Evolutionary conservation across 2,329 filamentous ascomycete species (phyloP).

Genomic region (Xylariaceae sp.): DNA sequence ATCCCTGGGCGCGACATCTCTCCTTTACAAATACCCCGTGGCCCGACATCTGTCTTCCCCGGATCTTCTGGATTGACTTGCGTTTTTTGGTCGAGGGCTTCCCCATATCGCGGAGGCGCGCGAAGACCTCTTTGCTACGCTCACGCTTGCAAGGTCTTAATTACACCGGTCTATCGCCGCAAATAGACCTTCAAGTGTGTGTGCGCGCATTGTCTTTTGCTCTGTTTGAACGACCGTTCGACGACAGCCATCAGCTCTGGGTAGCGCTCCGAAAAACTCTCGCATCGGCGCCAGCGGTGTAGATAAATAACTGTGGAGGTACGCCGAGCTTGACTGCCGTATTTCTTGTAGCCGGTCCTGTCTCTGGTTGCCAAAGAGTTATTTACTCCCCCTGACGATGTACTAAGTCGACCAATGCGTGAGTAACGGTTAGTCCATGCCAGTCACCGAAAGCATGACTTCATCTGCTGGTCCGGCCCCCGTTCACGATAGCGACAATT

Average conservation of each 20-base stretch:
- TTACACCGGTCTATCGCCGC: conserved; percentile 10
- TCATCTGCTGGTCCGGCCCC: conserved; percentile 40
- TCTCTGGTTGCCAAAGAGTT: conserved; percentile 22
- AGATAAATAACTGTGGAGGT: conserved; percentile 6
- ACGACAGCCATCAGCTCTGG: not conserved
- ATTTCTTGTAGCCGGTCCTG: conserved; percentile 12
- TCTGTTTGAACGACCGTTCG: conserved; percentile 2
- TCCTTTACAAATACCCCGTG: conserved; percentile 31
- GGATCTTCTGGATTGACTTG: conserved; percentile 32
- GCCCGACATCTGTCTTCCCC: conserved; percentile 25
- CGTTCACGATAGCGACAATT: conserved; percentile 47
- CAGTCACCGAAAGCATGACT: conserved; percentile 43
- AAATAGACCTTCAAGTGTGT: not conserved
- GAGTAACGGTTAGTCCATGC: conserved; percentile 42
- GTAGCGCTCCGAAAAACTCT: not conserved
- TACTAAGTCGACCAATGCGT: conserved; percentile 42
- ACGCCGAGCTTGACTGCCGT: conserved; percentile 8
- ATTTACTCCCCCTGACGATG: conserved; percentile 35
- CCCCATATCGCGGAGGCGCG: conserved; percentile 18
- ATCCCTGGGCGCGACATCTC: conserved; percentile 33
- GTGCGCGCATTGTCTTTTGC: conserved; percentile 3
- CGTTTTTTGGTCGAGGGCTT: conserved; percentile 32
- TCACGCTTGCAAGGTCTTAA: conserved; percentile 6
- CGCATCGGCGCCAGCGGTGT: conserved; percentile 8
- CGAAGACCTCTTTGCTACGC: conserved; percentile 12